Conservation (phyloP, 1,139 yeast species). For the Yamadazyma buinensis region DNA sequence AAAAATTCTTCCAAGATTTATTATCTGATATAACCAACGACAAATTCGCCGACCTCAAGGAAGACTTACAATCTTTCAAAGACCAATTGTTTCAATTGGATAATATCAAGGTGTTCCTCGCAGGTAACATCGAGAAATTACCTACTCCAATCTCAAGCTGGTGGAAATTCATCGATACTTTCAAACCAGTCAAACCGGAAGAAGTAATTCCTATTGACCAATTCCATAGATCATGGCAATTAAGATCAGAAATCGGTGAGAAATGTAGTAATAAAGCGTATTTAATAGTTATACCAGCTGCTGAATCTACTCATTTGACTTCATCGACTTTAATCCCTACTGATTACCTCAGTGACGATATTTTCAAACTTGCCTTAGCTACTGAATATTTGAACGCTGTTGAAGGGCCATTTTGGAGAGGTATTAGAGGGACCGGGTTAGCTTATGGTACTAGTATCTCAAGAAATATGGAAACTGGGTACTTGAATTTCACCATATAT, state of each 20-base stretch:
- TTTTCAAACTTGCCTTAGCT: conserved; percentile 68
- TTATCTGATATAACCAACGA: conserved; percentile 52
- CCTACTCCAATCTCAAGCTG: conserved; percentile 61
- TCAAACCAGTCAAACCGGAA: conserved; percentile 7
- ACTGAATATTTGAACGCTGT: conserved; percentile 77
- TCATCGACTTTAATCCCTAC: conserved; percentile 61
- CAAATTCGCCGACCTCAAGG: conserved; percentile 40
- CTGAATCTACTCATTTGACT: conserved; percentile 78
- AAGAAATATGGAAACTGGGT: conserved; percentile 63
- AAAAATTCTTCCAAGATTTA: conserved; percentile 50
- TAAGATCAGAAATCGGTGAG: conserved; percentile 56
- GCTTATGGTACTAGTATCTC: conserved; percentile 83
- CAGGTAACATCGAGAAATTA: conserved; percentile 60
- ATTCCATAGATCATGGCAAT: conserved; percentile 53
- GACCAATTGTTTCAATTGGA: conserved; percentile 51
- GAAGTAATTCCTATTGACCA: conserved; percentile 13
- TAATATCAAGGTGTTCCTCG: conserved; percentile 65
- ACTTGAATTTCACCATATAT: conserved; percentile 62
- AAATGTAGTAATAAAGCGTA: conserved; percentile 53
- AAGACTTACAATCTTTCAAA: conserved; percentile 57
- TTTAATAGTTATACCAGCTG: conserved; percentile 74
- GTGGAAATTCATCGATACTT: conserved; percentile 38
- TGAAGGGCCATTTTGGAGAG: conserved; percentile 98
- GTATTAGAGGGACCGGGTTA: conserved; percentile 90
- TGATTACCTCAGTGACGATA: conserved; percentile 62